phyloP scores from a whole-genome alignment of 129 eudicot genomes.

The Chrysanthemum makinoi region DNA sequence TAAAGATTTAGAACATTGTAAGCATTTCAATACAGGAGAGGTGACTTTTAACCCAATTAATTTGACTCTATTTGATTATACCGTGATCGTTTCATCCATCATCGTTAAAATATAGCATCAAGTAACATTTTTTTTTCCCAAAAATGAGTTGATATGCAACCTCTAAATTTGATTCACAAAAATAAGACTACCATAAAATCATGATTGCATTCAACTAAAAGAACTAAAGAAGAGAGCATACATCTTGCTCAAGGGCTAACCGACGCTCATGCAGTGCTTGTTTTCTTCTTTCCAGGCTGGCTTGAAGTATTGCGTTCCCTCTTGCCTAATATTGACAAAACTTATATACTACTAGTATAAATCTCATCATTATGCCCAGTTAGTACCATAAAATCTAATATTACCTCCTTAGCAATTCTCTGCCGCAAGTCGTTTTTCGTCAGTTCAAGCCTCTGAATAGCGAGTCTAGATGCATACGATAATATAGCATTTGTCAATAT shows the following conservation, averaged over 20 bases:
- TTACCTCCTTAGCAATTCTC: constrained; percentile 91
- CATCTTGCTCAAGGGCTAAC: constrained; percentile 98
- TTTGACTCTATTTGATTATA: too few species aligned
- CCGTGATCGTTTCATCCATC: too few species aligned
- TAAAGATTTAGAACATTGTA: too few species aligned
- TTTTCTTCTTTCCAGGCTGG: constrained; percentile 94
- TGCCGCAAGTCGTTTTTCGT: constrained; percentile 87
- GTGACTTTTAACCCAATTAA: too few species aligned
- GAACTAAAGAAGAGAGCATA: constrained; percentile 23
- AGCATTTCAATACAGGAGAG: too few species aligned
- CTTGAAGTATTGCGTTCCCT: constrained; percentile 93
- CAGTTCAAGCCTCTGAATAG: constrained; percentile 87
- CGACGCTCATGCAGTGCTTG: constrained; percentile 97
- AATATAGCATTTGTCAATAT: constrained; percentile 19
- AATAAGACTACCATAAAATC: neutral
- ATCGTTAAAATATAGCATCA: too few species aligned
- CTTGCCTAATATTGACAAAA: constrained; percentile 59
- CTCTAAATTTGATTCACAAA: neutral
- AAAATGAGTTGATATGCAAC: neutral
- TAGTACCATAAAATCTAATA: constrained; percentile 1
- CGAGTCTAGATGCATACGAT: constrained; percentile 46
- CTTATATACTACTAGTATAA: constrained; percentile 14
- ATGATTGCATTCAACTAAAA: constrained; percentile 10
- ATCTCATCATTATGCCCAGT: constrained; percentile 7
- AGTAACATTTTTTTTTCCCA: too few species aligned